A percentile compares a stretch with the other conserved stretches of the same genome.
Conservation (phyloP, 2,329 filamentous ascomycete species). For the Penicillium thymicola region DNA sequence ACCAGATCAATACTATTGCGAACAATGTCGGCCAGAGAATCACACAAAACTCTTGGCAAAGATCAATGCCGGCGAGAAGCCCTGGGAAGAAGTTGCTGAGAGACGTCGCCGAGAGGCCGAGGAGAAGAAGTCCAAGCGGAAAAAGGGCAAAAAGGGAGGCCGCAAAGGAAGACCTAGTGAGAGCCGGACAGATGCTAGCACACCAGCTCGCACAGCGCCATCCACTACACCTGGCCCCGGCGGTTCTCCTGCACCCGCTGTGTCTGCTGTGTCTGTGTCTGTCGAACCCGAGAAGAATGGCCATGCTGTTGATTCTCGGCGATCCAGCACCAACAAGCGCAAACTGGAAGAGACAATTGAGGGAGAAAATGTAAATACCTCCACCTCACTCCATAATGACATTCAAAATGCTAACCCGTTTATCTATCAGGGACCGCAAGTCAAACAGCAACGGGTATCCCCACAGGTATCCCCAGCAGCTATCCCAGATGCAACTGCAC, state of each 20-base stretch:
- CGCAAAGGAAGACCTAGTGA: constrained; percentile 66
- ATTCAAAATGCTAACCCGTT: constrained; percentile 23
- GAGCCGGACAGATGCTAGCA: constrained; percentile 45
- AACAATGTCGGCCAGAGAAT: constrained; percentile 78
- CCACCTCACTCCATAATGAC: background rate
- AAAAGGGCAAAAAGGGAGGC: constrained; percentile 53
- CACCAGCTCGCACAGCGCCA: constrained; percentile 34
- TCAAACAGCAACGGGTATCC: constrained; percentile 42
- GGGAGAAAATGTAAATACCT: constrained; percentile 31
- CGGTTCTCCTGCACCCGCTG: constrained; percentile 22
- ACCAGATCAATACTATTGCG: constrained; percentile 86
- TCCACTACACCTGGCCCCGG: constrained; percentile 27
- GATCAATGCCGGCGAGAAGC: constrained; percentile 74
- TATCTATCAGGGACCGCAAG: constrained; percentile 36
- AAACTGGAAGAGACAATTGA: constrained; percentile 44
- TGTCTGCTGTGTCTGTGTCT: constrained; percentile 25
- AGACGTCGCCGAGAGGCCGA: constrained; percentile 61
- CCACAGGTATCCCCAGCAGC: constrained; percentile 23
- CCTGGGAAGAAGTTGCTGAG: constrained; percentile 72
- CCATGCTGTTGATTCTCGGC: constrained; percentile 19
- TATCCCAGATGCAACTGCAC: constrained; percentile 24
- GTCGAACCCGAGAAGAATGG: constrained; percentile 30
- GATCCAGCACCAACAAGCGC: constrained; percentile 41
- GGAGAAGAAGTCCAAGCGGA: constrained; percentile 56
- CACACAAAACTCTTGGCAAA: constrained; percentile 78